Base-by-base conservation (phyloP, 108 stramenopile genomes). In the Nannochloropsis gaditana region DNA sequence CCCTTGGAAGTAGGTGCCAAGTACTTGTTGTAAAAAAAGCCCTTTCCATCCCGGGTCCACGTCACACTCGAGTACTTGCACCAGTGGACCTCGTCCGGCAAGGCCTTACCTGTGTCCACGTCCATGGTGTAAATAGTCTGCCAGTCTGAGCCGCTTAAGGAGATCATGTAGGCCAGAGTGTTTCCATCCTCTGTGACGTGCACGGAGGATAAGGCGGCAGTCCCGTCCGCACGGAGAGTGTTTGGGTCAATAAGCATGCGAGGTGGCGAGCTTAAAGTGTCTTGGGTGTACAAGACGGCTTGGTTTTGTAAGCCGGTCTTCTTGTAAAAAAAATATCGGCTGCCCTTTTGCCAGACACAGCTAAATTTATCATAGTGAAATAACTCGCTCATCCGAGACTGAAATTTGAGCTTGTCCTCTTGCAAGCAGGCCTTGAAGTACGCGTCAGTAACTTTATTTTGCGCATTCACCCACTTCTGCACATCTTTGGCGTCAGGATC, bases 281-380 rank as follows among this genome's bases (percentile, higher is more conserved):
- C 47, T 73, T 84, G 86, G 86, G 86, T 86, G 86, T 90, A 90
- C 42, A 89, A 45, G 45, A 89, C 88, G 45, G 45, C 79, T 83
- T 89, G 88, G 43, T 88, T 86, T 79, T 86, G 86, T 19, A 90
- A 83, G 21, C 88, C 88, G 21, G 59, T 43, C 83, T 90, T 85
- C 15, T 87, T 47, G 79, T 80, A 89, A 44, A 87, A 89, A 83
- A 89, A 90, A 44, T 83, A 89, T 44, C 42, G 44, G 44, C 89
- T 86, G 5, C 90, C 90, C 73, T 86, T 81, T 88, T 84, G 43
- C 79, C 43, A 45, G 11, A 88, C 87, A 9, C 83, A 86, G 43
- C 88, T 79, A 31, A 83, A 79, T 83, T 90, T 89, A 45, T 86
- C 89, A 79, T 89, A 90, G 86, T 84, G 84, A 82, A 84, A 90